Evolutionary conservation across 2,329 filamentous ascomycete species (phyloP).

Genomic region (Xylariaceae sp.): DNA sequence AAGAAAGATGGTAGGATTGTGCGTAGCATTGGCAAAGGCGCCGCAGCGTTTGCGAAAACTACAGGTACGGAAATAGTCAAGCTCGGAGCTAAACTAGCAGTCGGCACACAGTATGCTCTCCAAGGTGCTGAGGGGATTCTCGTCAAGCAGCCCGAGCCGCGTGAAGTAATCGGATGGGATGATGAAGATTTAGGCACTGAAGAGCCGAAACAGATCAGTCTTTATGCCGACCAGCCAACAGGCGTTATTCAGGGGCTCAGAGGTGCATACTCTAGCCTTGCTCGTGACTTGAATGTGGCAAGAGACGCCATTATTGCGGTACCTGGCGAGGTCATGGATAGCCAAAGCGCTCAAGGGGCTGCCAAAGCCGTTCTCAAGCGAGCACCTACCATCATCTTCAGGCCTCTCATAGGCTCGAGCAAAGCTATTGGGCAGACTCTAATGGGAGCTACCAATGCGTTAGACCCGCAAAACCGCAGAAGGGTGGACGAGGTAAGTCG

Average conservation of each 20-base stretch:
- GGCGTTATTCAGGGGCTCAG: slow-evolving; percentile 84
- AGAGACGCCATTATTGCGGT: slow-evolving; percentile 93
- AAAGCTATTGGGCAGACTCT: slow-evolving; percentile 88
- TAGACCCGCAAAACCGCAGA: slow-evolving; percentile 81
- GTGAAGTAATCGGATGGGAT: slow-evolving; percentile 50
- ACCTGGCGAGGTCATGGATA: slow-evolving; percentile 88
- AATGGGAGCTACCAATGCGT: slow-evolving; percentile 86
- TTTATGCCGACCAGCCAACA: slow-evolving; percentile 93
- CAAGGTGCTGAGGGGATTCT: slow-evolving; percentile 86
- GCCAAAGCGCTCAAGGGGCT: slow-evolving; percentile 76
- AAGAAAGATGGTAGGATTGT: slow-evolving; percentile 91
- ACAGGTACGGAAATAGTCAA: slow-evolving; percentile 95
- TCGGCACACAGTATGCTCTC: slow-evolving; percentile 91
- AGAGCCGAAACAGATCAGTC: slow-evolving; percentile 77
- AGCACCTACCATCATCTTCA: slow-evolving; percentile 89
- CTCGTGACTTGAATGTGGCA: slow-evolving; percentile 84
- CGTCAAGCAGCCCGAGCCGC: slow-evolving; percentile 45
- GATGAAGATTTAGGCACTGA: slow-evolving; percentile 67
- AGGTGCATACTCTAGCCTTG: slow-evolving; percentile 79
- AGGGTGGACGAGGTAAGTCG: slow-evolving; percentile 86
- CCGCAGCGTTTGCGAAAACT: slow-evolving; percentile 85
- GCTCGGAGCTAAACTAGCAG: slow-evolving; percentile 88
- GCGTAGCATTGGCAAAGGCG: slow-evolving; percentile 89
- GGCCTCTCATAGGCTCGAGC: slow-evolving; percentile 86
- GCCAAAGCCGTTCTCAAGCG: slow-evolving; percentile 77